phyloP scores from a whole-genome alignment of 148 eudicot species.

The Arbutus unedo region DNA sequence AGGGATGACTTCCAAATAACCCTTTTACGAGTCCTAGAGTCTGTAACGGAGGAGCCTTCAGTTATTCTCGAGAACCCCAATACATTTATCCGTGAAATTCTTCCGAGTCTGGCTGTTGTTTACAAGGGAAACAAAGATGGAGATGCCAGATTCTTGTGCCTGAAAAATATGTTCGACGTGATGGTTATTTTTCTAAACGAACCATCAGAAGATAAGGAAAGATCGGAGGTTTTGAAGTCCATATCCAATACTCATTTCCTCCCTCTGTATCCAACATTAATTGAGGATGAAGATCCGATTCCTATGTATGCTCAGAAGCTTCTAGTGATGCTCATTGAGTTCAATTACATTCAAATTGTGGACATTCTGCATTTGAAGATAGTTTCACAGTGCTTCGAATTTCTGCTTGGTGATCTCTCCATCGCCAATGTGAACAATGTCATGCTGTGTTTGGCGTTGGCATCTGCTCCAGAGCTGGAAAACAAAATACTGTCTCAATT shows the following conservation, averaged over 20 bases:
- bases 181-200: conserved; percentile 69
- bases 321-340: conserved; percentile 84
- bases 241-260: conserved; percentile 63
- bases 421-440: conserved; percentile 75
- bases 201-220: conserved; percentile 38
- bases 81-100: conserved; percentile 57
- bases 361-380: conserved; percentile 74
- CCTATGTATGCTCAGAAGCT: conserved; percentile 96
- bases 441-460: conserved; percentile 80
- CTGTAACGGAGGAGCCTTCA: conserved; percentile 65
- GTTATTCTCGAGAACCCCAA: conserved; percentile 44
- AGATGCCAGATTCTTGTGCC: conserved; percentile 88
- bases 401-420: conserved; percentile 81
- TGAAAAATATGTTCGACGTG: conserved; percentile 83
- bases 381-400: conserved; percentile 81
- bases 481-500: conserved; percentile 72
- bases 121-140: conserved; percentile 96
- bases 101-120: conserved; percentile 75
- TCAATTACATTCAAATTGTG: conserved; percentile 58
- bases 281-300: conserved; percentile 94
- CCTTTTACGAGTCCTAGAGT: conserved; percentile 73
- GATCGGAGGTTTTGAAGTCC: conserved; percentile 52
- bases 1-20: conserved; percentile 94
- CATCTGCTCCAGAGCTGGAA: conserved; percentile 85
- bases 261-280: conserved; percentile 78